Evolutionary conservation across 768 basidiomycete species (phyloP).

Genomic region (Tylopilus felleus): DNA sequence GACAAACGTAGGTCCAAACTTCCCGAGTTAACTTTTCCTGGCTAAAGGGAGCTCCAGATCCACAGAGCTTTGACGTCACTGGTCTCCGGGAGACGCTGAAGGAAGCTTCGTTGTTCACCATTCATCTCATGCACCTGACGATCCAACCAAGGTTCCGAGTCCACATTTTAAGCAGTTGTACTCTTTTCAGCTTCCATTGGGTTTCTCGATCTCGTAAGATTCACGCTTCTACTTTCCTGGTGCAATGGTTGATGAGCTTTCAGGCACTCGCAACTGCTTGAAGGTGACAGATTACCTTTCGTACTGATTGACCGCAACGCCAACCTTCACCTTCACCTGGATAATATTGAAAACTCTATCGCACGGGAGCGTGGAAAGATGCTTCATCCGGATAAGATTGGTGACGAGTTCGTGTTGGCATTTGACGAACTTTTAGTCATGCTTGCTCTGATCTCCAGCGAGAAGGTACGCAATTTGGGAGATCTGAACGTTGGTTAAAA

Average conservation of each 20-base stretch:
- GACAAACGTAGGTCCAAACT: slow-evolving; percentile 4
- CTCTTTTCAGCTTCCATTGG: slow-evolving; percentile 22
- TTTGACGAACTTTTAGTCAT: slow-evolving; percentile 52
- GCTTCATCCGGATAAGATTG: slow-evolving; percentile 46
- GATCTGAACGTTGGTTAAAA: neutral
- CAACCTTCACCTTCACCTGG: slow-evolving; percentile 38
- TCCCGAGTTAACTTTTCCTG: neutral
- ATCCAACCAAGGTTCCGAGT: slow-evolving; percentile 17
- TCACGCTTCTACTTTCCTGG: neutral
- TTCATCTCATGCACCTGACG: slow-evolving; percentile 29
- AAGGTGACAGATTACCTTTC: slow-evolving; percentile 38
- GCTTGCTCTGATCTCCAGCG: slow-evolving; percentile 42
- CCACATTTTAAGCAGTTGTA: slow-evolving; percentile 26
- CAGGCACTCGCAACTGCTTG: slow-evolving; percentile 42
- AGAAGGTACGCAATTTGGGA: slow-evolving; percentile 34
- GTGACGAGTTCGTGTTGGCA: slow-evolving; percentile 42
- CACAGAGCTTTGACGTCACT: slow-evolving; percentile 15
- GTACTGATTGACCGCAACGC: slow-evolving; percentile 35
- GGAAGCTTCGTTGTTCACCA: slow-evolving; percentile 24
- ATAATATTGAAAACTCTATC: slow-evolving; percentile 38
- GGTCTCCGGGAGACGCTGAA: slow-evolving; percentile 18
- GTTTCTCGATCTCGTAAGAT: slow-evolving; percentile 25
- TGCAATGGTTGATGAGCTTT: neutral
- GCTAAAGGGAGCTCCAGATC: slow-evolving; percentile 7
- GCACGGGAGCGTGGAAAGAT: slow-evolving; percentile 28